phyloP scores from a whole-genome alignment of 2,329 filamentous ascomycete genomes.

The Metarhizium rileyi region DNA sequence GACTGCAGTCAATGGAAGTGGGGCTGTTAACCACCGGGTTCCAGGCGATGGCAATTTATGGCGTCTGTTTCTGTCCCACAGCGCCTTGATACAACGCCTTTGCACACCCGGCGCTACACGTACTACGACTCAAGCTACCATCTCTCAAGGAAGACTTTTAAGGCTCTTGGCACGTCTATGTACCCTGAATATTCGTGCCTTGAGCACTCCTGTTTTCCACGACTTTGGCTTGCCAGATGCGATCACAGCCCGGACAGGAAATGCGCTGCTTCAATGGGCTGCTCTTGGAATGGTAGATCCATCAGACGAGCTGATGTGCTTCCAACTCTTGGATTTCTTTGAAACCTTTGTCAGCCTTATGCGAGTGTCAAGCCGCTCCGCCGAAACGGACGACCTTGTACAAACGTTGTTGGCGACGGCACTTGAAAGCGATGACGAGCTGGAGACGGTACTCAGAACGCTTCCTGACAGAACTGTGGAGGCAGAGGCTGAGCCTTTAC shows the following conservation, averaged over 20 bases:
- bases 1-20: conserved; percentile 19
- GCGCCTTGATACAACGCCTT: conserved; percentile 31
- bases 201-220: conserved; percentile 28
- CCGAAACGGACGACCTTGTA: conserved; percentile 26
- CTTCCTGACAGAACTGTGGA: conserved; percentile 40
- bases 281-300: conserved; percentile 41
- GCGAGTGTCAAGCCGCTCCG: conserved; percentile 28
- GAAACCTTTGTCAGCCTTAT: conserved; percentile 40
- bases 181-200: conserved; percentile 31
- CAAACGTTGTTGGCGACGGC: conserved; percentile 33
- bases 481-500: conserved; percentile 39
- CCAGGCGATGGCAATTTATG: conserved; percentile 45
- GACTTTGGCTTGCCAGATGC: conserved; percentile 17
- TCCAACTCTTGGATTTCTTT: conserved; percentile 43
- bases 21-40: conserved; percentile 27
- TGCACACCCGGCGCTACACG: conserved; percentile 21
- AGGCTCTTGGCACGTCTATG: conserved; percentile 41
- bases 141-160: conserved; percentile 44
- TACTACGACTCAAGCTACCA: conserved; percentile 30
- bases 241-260: conserved; percentile 15
- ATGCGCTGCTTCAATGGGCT: conserved; percentile 40
- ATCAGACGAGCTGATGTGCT: conserved; percentile 38
- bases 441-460: conserved; percentile 28
- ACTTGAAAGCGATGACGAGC: conserved; percentile 24
- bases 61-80: conserved; percentile 40